Percentiles rank a stretch among this genome's conserved stretches.
Conservation (phyloP, 2,329 filamentous ascomycete species). For the Fusarium sp. region DNA sequence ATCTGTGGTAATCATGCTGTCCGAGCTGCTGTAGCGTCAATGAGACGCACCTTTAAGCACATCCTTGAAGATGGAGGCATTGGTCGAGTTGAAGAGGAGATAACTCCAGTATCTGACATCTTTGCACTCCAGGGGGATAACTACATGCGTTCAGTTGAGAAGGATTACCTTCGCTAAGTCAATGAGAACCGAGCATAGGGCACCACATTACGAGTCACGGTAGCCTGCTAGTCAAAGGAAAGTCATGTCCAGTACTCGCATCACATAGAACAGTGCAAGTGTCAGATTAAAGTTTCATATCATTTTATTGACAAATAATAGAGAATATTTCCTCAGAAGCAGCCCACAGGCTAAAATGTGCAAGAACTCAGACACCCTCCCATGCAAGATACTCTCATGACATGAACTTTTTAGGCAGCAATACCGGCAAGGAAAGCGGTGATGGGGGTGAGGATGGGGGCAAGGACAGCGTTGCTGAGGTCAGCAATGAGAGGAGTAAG, state of each 20-base stretch:
- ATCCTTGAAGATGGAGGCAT: conserved; percentile 1
- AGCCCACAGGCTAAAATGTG: neutral
- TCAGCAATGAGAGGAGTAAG: conserved; percentile 43
- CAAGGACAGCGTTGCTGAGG: conserved; percentile 39
- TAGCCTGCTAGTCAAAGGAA: neutral
- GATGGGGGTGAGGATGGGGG: conserved; percentile 41
- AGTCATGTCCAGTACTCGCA: neutral
- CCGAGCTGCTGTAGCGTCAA: neutral
- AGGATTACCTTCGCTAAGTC: neutral
- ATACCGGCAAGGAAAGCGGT: conserved; percentile 38
- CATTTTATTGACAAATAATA: neutral
- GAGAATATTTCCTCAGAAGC: conserved; percentile 12
- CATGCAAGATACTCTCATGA: neutral
- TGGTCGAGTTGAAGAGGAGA: neutral
- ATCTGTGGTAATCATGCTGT: neutral
- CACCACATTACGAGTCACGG: neutral
- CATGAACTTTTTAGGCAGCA: neutral
- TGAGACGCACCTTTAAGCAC: neutral
- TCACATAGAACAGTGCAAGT: neutral
- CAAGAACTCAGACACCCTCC: neutral
- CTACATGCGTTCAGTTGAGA: neutral
- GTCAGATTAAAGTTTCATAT: neutral
- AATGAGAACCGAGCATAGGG: neutral
- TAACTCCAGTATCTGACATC: neutral
- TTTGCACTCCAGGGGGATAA: neutral